Base-by-base conservation (phyloP, 495 filamentous ascomycete genomes). In the Extremus antarcticus region DNA sequence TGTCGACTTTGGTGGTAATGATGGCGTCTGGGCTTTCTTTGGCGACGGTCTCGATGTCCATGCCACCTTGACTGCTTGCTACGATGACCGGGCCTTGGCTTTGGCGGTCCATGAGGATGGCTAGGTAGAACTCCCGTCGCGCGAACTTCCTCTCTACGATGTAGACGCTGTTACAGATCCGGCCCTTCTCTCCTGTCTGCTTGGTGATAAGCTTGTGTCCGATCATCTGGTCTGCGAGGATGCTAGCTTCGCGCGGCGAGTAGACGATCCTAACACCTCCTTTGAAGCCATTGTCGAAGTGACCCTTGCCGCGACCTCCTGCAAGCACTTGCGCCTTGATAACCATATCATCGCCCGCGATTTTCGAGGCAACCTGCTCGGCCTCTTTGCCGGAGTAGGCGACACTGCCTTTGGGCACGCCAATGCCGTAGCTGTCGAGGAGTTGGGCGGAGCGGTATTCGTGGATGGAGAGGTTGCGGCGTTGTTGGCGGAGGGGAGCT, bases 121-220 rank as follows among this genome's bases (percentile, higher is more conserved):
- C 92, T 19, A 98, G 83, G 76, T 98, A 98, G 81, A 97, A 98
- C 75, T 98, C 92, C 65, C 94, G 84, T 57, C 92, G 89, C 63
- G 92, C 92, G 65, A 97, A 98, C 78, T 98, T 98, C 78, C 92
- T 89, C 79, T 98, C 92, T 74, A 89, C 92, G 70, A 98, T 96
- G 76, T 92, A 96, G 64, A 98, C 92, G 53, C 88, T 76, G 72
- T 90, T 95, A 77, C 92, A 98, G 66, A 90, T 78, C 69, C 91
- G 88, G 67, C 92, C 92, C 57, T 69, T 75, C 56, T 89, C 86
- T 67, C 92, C 92, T 51, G 94, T 98, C 77, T 98, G 92, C 81
- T 98, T 98, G 70, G 92, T 98, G 73, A 98, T 83, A 73, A 98
- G 89, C 74, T 95, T 95, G 72, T 98, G 92, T 62, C 92, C 92